Base-by-base conservation (phyloP, 108 stramenopile species). In the Cyclotella choctawhatcheeana region DNA sequence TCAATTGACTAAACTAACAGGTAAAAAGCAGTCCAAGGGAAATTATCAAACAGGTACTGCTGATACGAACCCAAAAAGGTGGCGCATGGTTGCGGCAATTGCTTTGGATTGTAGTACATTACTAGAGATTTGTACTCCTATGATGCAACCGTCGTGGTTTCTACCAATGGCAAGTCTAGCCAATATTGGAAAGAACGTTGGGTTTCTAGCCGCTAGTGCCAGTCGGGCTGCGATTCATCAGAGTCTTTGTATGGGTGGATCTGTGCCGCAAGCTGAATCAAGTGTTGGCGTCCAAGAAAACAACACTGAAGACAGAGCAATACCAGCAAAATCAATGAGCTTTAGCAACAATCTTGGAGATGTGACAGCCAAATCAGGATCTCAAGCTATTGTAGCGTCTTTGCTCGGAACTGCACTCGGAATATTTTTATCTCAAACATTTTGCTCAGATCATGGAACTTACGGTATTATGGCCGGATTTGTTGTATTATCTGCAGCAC, bases 151-250 rank as follows among this genome's bases (percentile, higher is more conserved):
- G 2, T 72, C 83, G 34, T 86, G 94, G 71, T 85, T 99, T 17
- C 76, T 93, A 30, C 86, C 86, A 22, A 66, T 95, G 48, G 99
- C 99, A 17, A 82, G 94, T 43, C 44, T 97, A 18, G 98, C 98
- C n/a, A 98, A 98, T 68, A 79, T 97, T 54, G 95, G 95, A 22
- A 99, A 99, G 82, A 99, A 99, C 75, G 84, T 98, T 63, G 88
- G 93, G 1, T 98, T 89, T 69, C 80, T 99, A 54, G 88, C 97
- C 5, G 96, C 96, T 12, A 88, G 88, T 80, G 99, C 99, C 10
- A 93, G 93, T 45, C 83, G 96, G 22, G 99, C 98, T 13, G 88
- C 90, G 8, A 78, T 99, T 37, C 97, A 99, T 73, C 93, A 93
- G 60, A 81, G 95, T 27, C 67, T 98, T 20, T 77, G 89, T 32